Evolutionary conservation across 495 filamentous ascomycete species (phyloP), one percentile per base, ranked within the genome.

Genomic region (Talaromyces thailandensis): DNA sequence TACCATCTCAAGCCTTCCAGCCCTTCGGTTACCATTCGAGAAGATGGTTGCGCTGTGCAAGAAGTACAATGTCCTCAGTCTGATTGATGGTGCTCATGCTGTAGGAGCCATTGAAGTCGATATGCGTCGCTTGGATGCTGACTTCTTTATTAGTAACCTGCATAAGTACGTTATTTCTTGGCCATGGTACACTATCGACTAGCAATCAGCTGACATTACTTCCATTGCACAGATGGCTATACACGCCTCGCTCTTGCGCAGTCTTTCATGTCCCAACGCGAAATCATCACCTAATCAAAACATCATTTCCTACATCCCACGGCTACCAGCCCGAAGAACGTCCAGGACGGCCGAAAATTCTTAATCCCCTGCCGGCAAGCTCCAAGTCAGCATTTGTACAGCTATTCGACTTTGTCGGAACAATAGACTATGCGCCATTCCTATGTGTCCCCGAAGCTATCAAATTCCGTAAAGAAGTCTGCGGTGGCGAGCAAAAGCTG

Each of bases 91-190:
- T 11, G 90, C 89, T 3, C 90, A 93, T 70, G 86, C 87, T 9
- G 74, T 93, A 52, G 91, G 91, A 1, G 87, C 91, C 61, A 79
- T 93, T 24, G 75, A 76, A 0, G 72, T 96, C 7, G 76, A 88
- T 55, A 72, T 95, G 1, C 62, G 64, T 0, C 69, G 66, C 7
- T 70, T 89, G 2, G 78, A 87, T 45, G 83, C 89, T 0, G 91
- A 95, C 63, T 95, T 95, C 71, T 84, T 94, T 64, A 79, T 91
- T 5, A 82, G 74, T 31, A 94, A 93, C 65, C 81, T 82, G 59
- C 89, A 95, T 71, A 96, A 95, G 75, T 79, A 64, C 58, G 71
- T 63, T 50, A 6, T 51, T n/a, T n/a, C n/a, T n/a, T n/a, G n/a
- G n/a, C n/a, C n/a, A n/a, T n/a, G n/a, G n/a, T n/a, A n/a, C n/a